Percentiles rank a stretch among this genome's conserved stretches.
phyloP scores from a whole-genome alignment of 768 basidiomycete species.

The Cyathus striatus region DNA sequence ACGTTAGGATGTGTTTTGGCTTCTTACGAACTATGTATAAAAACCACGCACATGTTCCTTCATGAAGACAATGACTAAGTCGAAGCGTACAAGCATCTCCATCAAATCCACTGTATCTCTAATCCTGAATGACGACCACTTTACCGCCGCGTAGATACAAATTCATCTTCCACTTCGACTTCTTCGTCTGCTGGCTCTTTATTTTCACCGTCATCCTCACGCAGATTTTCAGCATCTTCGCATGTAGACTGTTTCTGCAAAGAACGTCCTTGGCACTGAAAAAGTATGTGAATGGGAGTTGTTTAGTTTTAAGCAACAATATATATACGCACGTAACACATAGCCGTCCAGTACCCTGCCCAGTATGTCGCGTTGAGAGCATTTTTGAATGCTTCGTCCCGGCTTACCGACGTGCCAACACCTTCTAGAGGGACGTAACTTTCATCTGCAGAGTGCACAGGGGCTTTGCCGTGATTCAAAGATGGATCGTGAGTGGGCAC shows the following conservation, averaged over 20 bases:
- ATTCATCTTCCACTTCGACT: constrained; percentile 20
- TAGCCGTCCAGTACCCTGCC: constrained; percentile 84
- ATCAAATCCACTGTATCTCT: too few relatives aligned
- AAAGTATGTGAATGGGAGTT: not conserved
- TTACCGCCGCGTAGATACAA: constrained; percentile 37
- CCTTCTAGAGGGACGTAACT: constrained; percentile 22
- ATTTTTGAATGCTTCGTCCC: constrained; percentile 73
- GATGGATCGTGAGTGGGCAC: constrained; percentile 67
- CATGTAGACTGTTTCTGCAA: constrained; percentile 11
- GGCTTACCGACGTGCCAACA: constrained; percentile 38
- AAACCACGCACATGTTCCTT: too few relatives aligned
- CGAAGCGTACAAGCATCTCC: too few relatives aligned
- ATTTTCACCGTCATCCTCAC: constrained; percentile 8
- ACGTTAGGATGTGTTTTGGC: too few relatives aligned
- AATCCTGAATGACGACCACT: too few relatives aligned
- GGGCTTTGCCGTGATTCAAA: constrained; percentile 37
- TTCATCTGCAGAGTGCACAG: constrained; percentile 11
- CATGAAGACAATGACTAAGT: too few relatives aligned
- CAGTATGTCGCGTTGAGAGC: constrained; percentile 82
- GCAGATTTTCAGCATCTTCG: constrained; percentile 11
- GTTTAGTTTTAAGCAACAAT: not conserved
- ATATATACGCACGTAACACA: constrained; percentile 61
- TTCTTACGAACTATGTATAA: too few relatives aligned
- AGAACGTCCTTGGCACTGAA: constrained; percentile 27
- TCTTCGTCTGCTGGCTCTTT: constrained; percentile 22